phyloP scores from a whole-genome alignment of 495 filamentous ascomycete species.

The Lentithecium fluviatile region DNA sequence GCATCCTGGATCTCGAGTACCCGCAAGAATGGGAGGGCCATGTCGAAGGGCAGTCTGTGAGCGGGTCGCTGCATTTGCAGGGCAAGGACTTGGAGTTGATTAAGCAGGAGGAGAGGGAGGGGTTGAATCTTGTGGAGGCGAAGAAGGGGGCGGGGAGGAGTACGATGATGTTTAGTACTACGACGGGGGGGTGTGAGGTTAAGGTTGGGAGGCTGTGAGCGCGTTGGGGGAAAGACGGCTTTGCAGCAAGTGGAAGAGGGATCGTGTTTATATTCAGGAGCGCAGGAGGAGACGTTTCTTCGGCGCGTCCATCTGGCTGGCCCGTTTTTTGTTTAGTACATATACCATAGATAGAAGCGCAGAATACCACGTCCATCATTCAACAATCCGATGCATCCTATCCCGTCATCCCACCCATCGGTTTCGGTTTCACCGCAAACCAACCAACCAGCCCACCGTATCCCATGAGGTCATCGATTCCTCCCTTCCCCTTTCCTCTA shows the following conservation, averaged over 20 bases:
- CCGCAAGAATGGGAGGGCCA: slow-evolving; percentile 42
- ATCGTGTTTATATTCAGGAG: neutral
- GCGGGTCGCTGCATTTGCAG: slow-evolving; percentile 23
- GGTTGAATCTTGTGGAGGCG: slow-evolving; percentile 18
- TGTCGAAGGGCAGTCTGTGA: slow-evolving; percentile 23
- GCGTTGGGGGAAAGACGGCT: no score
- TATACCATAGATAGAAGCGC: no score
- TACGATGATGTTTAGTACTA: slow-evolving; percentile 20
- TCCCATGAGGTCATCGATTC: no score
- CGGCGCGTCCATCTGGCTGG: neutral
- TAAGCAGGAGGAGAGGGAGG: slow-evolving; percentile 9
- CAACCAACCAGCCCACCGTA: no score
- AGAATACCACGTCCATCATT: no score
- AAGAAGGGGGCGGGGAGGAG: slow-evolving; percentile 29
- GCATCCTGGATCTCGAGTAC: slow-evolving; percentile 36
- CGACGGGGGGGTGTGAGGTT: slow-evolving; percentile 23
- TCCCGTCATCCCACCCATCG: no score
- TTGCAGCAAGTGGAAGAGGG: no score
- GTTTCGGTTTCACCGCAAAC: no score
- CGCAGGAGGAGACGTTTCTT: neutral
- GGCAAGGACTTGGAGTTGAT: slow-evolving; percentile 31
- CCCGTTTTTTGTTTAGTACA: no score
- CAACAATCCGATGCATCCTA: no score
- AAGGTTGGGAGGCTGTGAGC: slow-evolving; percentile 29
- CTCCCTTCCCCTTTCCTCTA: no score